Evolutionary conservation across 2,329 filamentous ascomycete species (phyloP), one percentile per base, ranked within the genome.

Genomic region (Colletotrichum incanum): DNA sequence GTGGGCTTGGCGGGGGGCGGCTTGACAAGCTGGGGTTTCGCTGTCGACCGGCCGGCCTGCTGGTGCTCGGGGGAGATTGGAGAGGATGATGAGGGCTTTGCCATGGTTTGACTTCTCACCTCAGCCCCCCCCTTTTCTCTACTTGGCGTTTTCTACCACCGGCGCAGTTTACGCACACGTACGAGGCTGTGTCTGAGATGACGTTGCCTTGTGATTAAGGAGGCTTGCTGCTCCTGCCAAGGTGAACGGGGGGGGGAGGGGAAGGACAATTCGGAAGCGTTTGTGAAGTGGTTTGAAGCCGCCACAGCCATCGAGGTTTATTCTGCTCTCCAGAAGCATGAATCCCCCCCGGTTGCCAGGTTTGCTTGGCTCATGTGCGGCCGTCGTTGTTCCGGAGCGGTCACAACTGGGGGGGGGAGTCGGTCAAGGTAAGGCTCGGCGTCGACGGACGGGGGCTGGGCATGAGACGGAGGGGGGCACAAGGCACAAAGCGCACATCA

Each of bases 401-500:
- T 34, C 31, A 55, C 9, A 16, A 37, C 31, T 18, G 20, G 28
- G 52, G 31, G 20, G 18, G 45, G 23, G n/a, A 14, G 18, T 37
- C 18, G 28, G 31, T 6, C 20, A 31, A 55, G 52, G 4, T 1
- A 14, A 20, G 9, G 18, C 20, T 8, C 8, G 4, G 16, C 52
- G 18, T n/a, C 20, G 28, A n/a, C 52, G 16, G 37, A 28, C 26
- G 23, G 49, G 18, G 18, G 34, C 23, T 52, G 23, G 12, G 23
- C 37, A 43, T 28, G 23, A 12, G 37, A 43, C 55, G 20, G 12
- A 43, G 55, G 23, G 55, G 55, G 23, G 55, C 55, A 59, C 55
- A 23, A 56, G 52, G 9, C 23, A 28, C 37, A 16, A 28, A 23
- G 18, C 39, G 16, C 9, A 41, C 23, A n/a, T 47, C 28, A 12